phyloP scores from a whole-genome alignment of 441 rosid genomes.

The Mallotus repandus region DNA sequence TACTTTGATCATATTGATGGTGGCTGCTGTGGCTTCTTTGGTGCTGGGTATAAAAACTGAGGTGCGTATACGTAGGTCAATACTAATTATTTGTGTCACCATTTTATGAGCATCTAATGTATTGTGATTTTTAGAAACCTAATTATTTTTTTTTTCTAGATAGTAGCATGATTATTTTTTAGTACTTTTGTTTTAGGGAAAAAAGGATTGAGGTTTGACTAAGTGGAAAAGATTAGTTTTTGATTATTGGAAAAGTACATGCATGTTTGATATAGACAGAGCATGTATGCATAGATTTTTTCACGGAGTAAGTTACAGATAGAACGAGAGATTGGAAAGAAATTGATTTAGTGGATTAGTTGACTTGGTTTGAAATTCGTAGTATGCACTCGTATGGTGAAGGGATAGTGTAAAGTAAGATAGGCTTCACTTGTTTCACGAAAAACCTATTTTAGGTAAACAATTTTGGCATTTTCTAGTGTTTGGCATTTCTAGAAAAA shows the following conservation, averaged over 20 bases:
- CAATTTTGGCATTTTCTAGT: background rate
- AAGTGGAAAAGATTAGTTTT: too few species aligned
- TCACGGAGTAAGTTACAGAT: too few species aligned
- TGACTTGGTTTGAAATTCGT: background rate
- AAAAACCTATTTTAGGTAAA: too few species aligned
- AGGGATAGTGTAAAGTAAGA: background rate
- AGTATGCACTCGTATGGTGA: background rate
- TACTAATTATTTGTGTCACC: constrained; percentile 10
- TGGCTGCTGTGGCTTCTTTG: constrained; percentile 93
- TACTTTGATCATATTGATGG: constrained; percentile 83
- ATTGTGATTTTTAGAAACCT: background rate
- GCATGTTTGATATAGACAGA: background rate
- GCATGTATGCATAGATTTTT: background rate
- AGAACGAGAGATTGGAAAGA: background rate
- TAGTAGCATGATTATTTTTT: background rate
- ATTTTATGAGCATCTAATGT: background rate
- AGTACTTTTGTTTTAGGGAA: too few species aligned
- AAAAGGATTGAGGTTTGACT: too few species aligned
- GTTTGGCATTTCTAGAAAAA: background rate
- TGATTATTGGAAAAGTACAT: too few species aligned
- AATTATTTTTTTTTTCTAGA: background rate
- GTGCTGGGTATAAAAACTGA: constrained; percentile 90
- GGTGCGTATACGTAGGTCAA: constrained; percentile 45
- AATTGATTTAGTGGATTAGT: background rate
- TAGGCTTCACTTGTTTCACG: background rate